Evolutionary conservation across 306 rosid species (phyloP).

Genomic region (Gastrolobium bilobum): DNA sequence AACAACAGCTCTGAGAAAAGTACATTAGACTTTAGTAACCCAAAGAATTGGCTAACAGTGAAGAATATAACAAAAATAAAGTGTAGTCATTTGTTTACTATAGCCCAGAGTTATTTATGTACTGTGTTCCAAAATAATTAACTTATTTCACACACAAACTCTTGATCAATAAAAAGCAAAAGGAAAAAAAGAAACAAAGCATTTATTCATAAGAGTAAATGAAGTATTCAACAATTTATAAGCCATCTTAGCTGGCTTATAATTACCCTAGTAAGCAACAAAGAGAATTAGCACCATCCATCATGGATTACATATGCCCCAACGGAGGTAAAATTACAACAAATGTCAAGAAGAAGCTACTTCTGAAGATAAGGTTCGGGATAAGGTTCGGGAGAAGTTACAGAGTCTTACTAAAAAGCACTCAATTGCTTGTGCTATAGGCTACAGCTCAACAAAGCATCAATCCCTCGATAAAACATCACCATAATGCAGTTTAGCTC

Average conservation of each 20-base stretch:
- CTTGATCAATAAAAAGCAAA: slow-evolving; percentile 20
- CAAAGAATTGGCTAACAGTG: slow-evolving; percentile 15
- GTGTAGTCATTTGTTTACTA: neutral
- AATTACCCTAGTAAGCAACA: slow-evolving; percentile 16
- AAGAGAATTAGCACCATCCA: slow-evolving; percentile 13
- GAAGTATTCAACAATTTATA: slow-evolving; percentile 3
- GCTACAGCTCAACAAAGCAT: slow-evolving; percentile 12
- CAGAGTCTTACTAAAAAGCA: slow-evolving; percentile 21
- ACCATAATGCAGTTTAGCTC: neutral
- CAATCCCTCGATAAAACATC: slow-evolving; percentile 9
- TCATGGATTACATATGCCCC: neutral
- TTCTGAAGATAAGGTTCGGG: neutral
- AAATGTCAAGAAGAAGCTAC: neutral
- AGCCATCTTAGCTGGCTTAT: slow-evolving; percentile 5
- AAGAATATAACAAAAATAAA: slow-evolving; percentile 3
- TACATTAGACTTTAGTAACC: slow-evolving; percentile 29
- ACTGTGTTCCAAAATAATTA: slow-evolving; percentile 7
- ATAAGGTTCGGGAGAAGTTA: neutral
- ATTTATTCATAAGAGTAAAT: slow-evolving; percentile 15
- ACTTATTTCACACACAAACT: slow-evolving; percentile 23
- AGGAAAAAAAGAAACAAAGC: neutral
- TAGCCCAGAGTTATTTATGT: slow-evolving; percentile 22
- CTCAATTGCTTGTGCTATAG: neutral
- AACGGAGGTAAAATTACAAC: slow-evolving; percentile 10
- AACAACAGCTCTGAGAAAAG: slow-evolving; percentile 41